Evolutionary conservation across 1,139 yeast genomes (phyloP), one percentile per base, ranked within the genome.

Genomic region (Maudiozyma humilis): DNA sequence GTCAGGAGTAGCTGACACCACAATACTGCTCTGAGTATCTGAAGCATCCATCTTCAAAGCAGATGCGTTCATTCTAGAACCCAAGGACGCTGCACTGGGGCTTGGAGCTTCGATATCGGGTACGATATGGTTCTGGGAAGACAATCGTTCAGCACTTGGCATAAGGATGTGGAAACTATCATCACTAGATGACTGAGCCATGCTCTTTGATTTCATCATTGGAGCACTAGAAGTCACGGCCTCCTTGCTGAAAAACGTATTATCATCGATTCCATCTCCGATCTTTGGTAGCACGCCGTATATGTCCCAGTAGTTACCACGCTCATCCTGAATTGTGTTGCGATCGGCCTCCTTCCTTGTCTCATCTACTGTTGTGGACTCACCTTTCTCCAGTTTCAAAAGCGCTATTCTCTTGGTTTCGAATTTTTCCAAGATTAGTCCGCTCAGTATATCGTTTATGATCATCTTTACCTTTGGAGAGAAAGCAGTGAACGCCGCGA

Each of bases 381-480:
- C 40, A 7, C 40, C 40, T 16, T 37, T 37, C 19, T 37, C 33
- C n/a, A 37, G 8, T 18, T 37, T 37, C 6, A 37, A 17, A 17
- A 43, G 16, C 33, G 46, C 15, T 41, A 36, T 4, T 36, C 44
- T 31, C 17, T 20, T 39, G 17, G 36, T 35, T 23, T 47, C 50
- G 20, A 54, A 53, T 33, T 45, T 48, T 23, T 52, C 52, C 17
- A 54, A 37, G 34, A 55, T 48, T 4, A 54, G 40, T 14, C 59
- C 60, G 45, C 55, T 59, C 23, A 57, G 34, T 20, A 57, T 57
- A 2, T 58, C 51, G 4, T 53, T 49, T 2, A 61, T 50, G 29
- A 59, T 48, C 19, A 50, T 51, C 1, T 58, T 48, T 6, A 58
- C 54, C 10, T 47, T 51, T 16, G 52, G 61, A 33, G 58, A 59